Evolutionary conservation across 306 rosid genomes (phyloP), one percentile per base, ranked within the genome.

Genomic region (Arachis hypogaea): DNA sequence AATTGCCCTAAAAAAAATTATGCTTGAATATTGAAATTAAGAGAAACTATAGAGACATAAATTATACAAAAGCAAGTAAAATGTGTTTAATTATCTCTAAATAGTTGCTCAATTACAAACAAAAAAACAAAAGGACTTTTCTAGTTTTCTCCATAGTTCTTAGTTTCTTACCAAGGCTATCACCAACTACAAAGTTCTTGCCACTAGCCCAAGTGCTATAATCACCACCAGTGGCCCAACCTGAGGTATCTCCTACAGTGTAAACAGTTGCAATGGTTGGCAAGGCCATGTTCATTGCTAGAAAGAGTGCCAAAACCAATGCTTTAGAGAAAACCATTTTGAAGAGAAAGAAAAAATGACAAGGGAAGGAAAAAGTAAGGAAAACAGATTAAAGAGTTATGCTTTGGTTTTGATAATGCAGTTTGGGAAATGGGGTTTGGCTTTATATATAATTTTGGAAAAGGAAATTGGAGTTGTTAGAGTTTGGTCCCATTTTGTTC

Each of bases 181-280:
- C 99, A 22, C 98, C 99, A 16, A 88, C 90, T 2, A 3, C 51
- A 58, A 94, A 90, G 59, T 87, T 82, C 71, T 88, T 89, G 78
- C 57, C 95, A 11, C 89, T 52, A 12, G 87, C 70, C 99, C 99
- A 94, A 18, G 96, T 78, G 77, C 73, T 69, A 75, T 94, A 94
- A 81, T 94, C 96, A 51, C 29, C 46, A 30, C 93, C 90, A 0
- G 73, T 33, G 3, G 71, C 36, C 99, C 99, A 94, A 66, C 99
- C 99, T 2, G 88, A 61, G 29, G 87, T 16, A 41, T 87, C 99
- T 67, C 99, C 99, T 1, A 94, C 88, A 0, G 86, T 88, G 88
- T 90, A 82, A 2, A 73, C 92, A 0, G 85, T 80, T 56, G 98
- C 96, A 2, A 84, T 59, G 69, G 83, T 70, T 45, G 84, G 85